Base-by-base conservation (phyloP, 164 flowering plant genomes). In the Litsea cubeba region DNA sequence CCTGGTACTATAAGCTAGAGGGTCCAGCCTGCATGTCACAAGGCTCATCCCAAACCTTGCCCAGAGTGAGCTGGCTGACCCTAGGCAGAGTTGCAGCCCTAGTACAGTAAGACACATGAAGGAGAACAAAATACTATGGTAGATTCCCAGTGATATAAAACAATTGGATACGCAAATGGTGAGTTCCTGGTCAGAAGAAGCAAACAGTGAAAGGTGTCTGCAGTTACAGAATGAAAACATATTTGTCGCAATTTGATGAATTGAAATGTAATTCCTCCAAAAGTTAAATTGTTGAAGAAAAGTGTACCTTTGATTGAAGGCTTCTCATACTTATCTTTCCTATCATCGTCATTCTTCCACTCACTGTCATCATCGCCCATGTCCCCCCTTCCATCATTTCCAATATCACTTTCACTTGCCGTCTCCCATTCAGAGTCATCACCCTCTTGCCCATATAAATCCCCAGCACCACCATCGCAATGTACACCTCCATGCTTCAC, bases 341-440 rank as follows among this genome's bases (percentile, higher is more conserved):
- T 81, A 63, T 84, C 91, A 71, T 89, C 86, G 11, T 86, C 94
- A 77, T 79, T 79, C 80, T 89, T 84, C 90, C 92, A 88, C 62
- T 87, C 93, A 78, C 84, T 75, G 68, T 86, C 91, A 74, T 91
- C 91, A 50, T 65, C 75, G 54, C 85, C 89, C 81, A 87, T 79
- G 46, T 85, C 91, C 77, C 85, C 93, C 70, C 90, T 78, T 69
- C 84, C 97, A 81, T 87, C 98, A 82, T 89, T 86, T 77, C 90
- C 99, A 26, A 90, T 85, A 62, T 96, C 98, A 82, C 99, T 96
- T 81, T 94, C 99, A 82, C 98, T 92, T 3, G 97, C 99, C 5
- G 99, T 96, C 76, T 92, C 98, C 99, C 99, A 96, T 77, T 96
- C 99, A 26, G 99, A 96, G 82, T 87, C 99, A 80, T 93, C 99